These are phyloP conservation scores for Posidonia australis DNA, from an alignment of 106 monocot species.

Conservation along the genomic window DNA sequence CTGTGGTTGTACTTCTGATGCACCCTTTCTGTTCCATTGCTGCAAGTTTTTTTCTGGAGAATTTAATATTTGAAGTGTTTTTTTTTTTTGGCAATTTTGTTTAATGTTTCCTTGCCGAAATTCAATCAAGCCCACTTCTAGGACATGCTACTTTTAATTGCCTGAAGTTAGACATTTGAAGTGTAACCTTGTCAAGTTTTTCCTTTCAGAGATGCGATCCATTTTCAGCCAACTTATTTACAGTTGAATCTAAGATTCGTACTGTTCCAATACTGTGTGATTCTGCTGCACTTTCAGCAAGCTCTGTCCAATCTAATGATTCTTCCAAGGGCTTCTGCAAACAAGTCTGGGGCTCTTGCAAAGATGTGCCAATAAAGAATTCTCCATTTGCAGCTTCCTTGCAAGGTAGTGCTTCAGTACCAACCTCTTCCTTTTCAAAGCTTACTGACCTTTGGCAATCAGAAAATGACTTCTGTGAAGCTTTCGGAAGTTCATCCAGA, in stretches of 20 bases:
- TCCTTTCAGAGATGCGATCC: conserved; percentile 77
- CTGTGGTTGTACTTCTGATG: too few relatives aligned
- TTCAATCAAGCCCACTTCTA: neutral
- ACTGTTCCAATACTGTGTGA: conserved; percentile 69
- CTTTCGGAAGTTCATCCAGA: conserved; percentile 56
- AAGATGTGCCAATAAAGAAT: conserved; percentile 32
- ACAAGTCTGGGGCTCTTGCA: conserved; percentile 77
- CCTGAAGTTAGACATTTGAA: neutral
- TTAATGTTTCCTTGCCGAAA: neutral
- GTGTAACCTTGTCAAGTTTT: neutral
- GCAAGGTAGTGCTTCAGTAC: conserved; percentile 22
- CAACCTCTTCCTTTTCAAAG: conserved; percentile 43
- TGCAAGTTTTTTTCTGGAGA: too few relatives aligned
- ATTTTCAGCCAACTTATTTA: conserved; percentile 58
- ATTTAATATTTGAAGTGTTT: too few relatives aligned
- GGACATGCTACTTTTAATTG: neutral
- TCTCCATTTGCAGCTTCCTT: conserved; percentile 66
- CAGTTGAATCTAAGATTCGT: conserved; percentile 16
- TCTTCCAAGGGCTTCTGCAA: conserved; percentile 41
- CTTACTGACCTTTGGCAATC: conserved; percentile 76
- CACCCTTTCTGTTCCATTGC: too few relatives aligned
- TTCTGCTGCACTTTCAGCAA: conserved; percentile 25
- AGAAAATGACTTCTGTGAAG: conserved; percentile 56
- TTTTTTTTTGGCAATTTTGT: too few relatives aligned
- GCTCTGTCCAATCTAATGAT: conserved; percentile 30